Evolutionary conservation across 1,284 basidiomycete genomes (phyloP), one percentile per base, ranked within the genome.

Genomic region (Boletus sp.): DNA sequence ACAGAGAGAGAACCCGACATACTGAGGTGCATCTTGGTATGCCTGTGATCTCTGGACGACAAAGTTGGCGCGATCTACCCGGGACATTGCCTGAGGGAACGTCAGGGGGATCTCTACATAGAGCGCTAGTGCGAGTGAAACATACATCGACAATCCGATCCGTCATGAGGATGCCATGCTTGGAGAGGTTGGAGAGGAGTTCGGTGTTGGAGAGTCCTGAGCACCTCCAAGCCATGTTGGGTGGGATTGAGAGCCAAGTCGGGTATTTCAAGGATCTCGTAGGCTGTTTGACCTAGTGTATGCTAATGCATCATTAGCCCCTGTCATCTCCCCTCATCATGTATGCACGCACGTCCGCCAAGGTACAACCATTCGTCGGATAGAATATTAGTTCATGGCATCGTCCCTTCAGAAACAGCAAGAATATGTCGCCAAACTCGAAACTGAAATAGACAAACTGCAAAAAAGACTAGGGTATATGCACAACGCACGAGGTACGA

Each of bases 11-110:
- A 21, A 48, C 28, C 23, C 1, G 27, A 46, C 59, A 47, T 73
- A 89, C 87, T 93, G 90, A 21, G 94, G 94, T 0, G 87, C 85
- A 70, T 96, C 94, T 33, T 86, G 77, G 64, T 96, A 96, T 4
- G 93, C 90, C 23, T 80, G 76, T 1, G 67, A 58, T 48, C 76
- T 78, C 59, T 79, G 71, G 1, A 76, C 72, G 16, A 93, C 89
- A 70, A 92, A 96, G 69, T 91, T 83, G 5, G 83, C 86, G 25
- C 93, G 82, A 72, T 95, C 91, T 13, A 91, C 88, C 23, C 77
- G 78, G 28, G 76, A 74, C 89, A 94, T 91, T 0, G 91, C 91
- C 86, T 91, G 55, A 10, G 31, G 21, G 35, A 19, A 55, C 4
- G 33, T 60, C 50, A 60, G 62, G 55, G 56, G 44, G 11, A 19